Evolutionary conservation across 768 basidiomycete genomes (phyloP).

Genomic region (Amanita phalloides): DNA sequence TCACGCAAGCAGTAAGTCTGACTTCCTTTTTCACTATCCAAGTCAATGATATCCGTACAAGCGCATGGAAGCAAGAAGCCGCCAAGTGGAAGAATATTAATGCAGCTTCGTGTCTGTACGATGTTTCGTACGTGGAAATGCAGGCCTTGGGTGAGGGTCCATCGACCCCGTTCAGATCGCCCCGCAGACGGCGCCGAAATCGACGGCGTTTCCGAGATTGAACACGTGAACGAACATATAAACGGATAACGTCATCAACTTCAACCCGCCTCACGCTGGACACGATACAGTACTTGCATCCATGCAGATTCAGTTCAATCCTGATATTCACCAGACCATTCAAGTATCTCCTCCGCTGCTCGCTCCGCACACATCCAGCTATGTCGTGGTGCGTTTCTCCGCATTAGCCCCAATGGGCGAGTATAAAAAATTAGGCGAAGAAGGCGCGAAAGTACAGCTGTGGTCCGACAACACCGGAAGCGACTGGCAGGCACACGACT

Average conservation of each 20-base stretch:
- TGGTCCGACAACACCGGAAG: conserved; percentile 26
- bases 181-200: neutral
- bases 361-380: conserved; percentile 9
- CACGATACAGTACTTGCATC: neutral
- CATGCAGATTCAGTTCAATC: conserved; percentile 29
- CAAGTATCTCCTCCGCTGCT: conserved; percentile 12
- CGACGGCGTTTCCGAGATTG: neutral
- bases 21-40: neutral
- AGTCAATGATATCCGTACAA: neutral
- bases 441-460: conserved; percentile 26
- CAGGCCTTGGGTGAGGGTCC: neutral
- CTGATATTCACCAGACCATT: conserved; percentile 24
- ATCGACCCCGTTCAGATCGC: neutral
- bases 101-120: neutral
- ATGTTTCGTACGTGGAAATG: neutral
- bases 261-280: neutral
- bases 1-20: conserved; percentile 40
- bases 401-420: conserved; percentile 20
- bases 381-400: conserved; percentile 23
- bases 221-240: neutral
- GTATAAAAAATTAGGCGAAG: conserved; percentile 18
- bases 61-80: conserved; percentile 1
- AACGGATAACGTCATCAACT: conserved; percentile 11
- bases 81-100: neutral
- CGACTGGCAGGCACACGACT: conserved; percentile 26